Conservation (phyloP, 805 yeast genomes). For the Barnettozyma siamensis region DNA sequence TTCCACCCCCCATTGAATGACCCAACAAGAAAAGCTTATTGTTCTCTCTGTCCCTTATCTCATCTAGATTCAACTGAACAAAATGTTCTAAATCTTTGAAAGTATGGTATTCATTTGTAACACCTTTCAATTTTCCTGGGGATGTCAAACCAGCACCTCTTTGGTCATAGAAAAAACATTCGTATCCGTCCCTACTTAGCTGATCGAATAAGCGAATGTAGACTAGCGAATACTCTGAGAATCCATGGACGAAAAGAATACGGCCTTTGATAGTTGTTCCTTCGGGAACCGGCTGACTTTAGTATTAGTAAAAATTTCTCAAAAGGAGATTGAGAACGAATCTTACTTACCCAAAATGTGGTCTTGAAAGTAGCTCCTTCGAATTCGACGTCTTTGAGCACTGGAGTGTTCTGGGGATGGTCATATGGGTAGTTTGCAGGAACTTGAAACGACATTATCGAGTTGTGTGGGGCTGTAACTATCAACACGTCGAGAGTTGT, state of each 20-base stretch:
- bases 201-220: slow-evolving; percentile 51
- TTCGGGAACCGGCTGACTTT: slow-evolving; percentile 27
- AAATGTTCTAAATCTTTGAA: slow-evolving; percentile 58
- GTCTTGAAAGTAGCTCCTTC: neutral
- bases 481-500: too few species aligned
- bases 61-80: slow-evolving; percentile 38
- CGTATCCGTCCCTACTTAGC: slow-evolving; percentile 49
- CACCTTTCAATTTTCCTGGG: slow-evolving; percentile 46
- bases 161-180: slow-evolving; percentile 65
- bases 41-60: slow-evolving; percentile 17
- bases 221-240: slow-evolving; percentile 49
- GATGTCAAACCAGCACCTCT: slow-evolving; percentile 71
- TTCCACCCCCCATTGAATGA: slow-evolving; percentile 82
- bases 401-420: neutral
- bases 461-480: too few species aligned
- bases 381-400: neutral
- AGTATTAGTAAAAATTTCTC: too few species aligned
- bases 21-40: slow-evolving; percentile 52
- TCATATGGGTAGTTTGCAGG: neutral
- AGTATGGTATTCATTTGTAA: slow-evolving; percentile 49
- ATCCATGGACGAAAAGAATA: slow-evolving; percentile 64
- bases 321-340: too few species aligned
- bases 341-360: neutral
- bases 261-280: slow-evolving; percentile 40
- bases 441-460: neutral